Conservation (phyloP, 1,284 basidiomycete species). For the Marasmius oreades region DNA sequence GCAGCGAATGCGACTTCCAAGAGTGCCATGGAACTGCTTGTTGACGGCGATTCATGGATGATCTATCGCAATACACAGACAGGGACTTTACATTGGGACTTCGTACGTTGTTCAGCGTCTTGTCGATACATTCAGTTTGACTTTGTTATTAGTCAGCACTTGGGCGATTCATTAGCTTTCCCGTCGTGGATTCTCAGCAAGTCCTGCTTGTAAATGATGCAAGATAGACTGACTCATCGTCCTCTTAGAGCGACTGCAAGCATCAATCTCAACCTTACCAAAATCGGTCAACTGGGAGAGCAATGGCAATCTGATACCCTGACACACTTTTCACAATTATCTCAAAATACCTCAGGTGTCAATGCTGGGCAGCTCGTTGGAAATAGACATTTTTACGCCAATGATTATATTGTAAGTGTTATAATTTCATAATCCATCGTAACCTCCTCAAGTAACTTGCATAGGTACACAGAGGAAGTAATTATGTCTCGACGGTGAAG, state of each 20-base stretch:
- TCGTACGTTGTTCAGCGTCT: conserved; percentile 36
- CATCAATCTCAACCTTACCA: conserved; percentile 55
- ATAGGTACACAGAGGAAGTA: conserved; percentile 56
- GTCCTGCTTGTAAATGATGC: conserved; percentile 18
- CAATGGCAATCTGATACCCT: conserved; percentile 47
- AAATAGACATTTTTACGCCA: conserved; percentile 63
- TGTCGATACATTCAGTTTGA: not conserved
- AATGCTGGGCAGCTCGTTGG: conserved; percentile 57
- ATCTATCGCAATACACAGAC: conserved; percentile 57
- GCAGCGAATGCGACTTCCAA: conserved; percentile 37
- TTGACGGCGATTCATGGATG: conserved; percentile 63
- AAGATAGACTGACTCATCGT: not conserved
- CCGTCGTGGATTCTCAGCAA: conserved; percentile 55
- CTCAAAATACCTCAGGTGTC: conserved; percentile 37
- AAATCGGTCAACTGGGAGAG: conserved; percentile 47
- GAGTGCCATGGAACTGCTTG: conserved; percentile 44
- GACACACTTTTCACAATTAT: conserved; percentile 37
- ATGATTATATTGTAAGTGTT: conserved; percentile 61
- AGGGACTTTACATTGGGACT: conserved; percentile 60
- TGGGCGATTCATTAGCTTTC: conserved; percentile 61
- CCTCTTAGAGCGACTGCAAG: conserved; percentile 29
- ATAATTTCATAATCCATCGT: not conserved
- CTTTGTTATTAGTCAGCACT: conserved; percentile 43
- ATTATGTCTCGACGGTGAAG: conserved; percentile 59
- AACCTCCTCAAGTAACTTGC: not conserved